Evolutionary conservation across 1,284 basidiomycete species (phyloP), one percentile per base, ranked within the genome.

Genomic region (Ustilago vetiveriae): DNA sequence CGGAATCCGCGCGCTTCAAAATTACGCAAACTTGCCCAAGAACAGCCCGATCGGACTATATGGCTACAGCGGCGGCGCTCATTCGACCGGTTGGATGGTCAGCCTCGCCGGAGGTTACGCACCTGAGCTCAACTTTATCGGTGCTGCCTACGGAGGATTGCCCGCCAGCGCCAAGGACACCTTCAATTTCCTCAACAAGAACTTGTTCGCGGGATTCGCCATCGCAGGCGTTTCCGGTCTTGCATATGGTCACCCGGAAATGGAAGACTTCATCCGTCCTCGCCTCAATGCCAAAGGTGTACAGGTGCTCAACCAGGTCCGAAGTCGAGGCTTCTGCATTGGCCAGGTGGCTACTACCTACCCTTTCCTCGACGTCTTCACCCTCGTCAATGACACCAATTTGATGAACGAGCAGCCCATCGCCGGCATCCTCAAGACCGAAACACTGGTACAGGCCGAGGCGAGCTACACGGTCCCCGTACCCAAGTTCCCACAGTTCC

Each of bases 71-170:
- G 74, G 75, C 35, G 77, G 77, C 19, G 72, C 71, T 0, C 68
- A 72, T 27, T 66, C 75, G 3, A 77, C 64, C 16, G 74, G 64
- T 7, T 76, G 73, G 76, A 63, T 72, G 1, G 42, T 45, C 6
- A 45, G 42, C 29, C 41, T 80, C 9, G 46, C 60, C 10, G 48
- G 13, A 2, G 26, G 41, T 13, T 76, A 79, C 27, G 77, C 75
- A 22, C 52, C 68, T 17, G 67, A 69, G 40, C 58, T 76, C 45
- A 79, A 79, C 64, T 50, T 79, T 22, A 53, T 71, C 8, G 77
- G 75, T 19, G 60, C 71, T 49, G 65, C 72, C 19, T 55, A 74
- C 27, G 79, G 79, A 33, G 79, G 79, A 9, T 67, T 76, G 35
- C 69, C 78, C 10, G 47, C 74, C 21, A 72, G 76, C 50, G 47